Base-by-base conservation (phyloP, 1,284 basidiomycete species). In the Caloboletus inedulis region DNA sequence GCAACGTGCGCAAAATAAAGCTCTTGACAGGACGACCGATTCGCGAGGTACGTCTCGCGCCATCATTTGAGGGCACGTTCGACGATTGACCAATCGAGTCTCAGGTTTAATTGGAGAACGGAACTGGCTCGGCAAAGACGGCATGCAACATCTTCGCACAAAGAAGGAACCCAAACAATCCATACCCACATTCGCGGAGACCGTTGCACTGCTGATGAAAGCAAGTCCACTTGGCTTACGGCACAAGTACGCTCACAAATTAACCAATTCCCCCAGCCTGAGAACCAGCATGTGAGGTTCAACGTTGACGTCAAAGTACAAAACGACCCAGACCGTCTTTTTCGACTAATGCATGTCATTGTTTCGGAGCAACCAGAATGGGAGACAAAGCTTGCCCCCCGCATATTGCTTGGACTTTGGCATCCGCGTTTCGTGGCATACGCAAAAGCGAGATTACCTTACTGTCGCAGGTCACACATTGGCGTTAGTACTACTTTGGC, bases 281-380 rank as follows among this genome's bases (percentile, higher is more conserved):
- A 91, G 69, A 94, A 95, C 72, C 77, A 72, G 21, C 89, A 94
- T 62, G 87, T 92, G 67, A 85, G 85, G 61, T 89, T 98, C 68
- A 92, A 97, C 70, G 82, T 98, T 55, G 94, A 98, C 69, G 90
- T 96, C 67, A 98, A 99, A 72, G 84, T 91, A 36, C 87, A 94
- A 65, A 98, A 97, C 68, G 84, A 96, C 62, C 94, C 97, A 0
- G 84, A 84, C 47, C 82, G 83, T 36, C 80, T 99, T 36, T 99
- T 99, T 74, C 71, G 74, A 16, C 78, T 98, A 43, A 94, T 99
- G 85, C 81, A 91, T 71, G 72, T 72, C 41, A 78, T 84, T 55
- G 84, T 99, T 52, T 77, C 82, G 23, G 70, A 77, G 16, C 85
- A 93, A 56, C 77, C 82, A 2, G 74, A 82, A 35, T 98, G 90